A percentile compares a stretch with the other conserved stretches of the same genome.
phyloP scores from a whole-genome alignment of 140 eudicot species.

The Oenanthe javanica region DNA sequence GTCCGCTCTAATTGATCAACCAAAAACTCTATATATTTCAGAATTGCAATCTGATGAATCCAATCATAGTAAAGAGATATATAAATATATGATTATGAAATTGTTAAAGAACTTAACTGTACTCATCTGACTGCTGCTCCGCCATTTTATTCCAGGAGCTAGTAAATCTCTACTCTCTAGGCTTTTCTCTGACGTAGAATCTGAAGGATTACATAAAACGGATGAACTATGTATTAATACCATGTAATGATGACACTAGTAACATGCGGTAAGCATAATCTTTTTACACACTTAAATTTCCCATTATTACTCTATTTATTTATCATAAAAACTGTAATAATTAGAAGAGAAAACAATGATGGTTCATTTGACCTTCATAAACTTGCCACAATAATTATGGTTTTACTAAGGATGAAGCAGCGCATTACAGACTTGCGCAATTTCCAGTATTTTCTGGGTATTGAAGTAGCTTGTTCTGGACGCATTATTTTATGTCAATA shows the following conservation, averaged over 20 bases:
- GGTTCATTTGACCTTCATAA: neutral
- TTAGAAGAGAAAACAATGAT: neutral
- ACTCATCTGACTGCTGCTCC: conserved; percentile 27
- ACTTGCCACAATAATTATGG: neutral
- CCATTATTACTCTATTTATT: neutral
- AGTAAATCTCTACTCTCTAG: conserved; percentile 20
- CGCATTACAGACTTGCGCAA: neutral
- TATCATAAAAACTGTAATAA: neutral
- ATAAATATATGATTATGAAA: conserved; percentile 8
- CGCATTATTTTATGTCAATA: neutral
- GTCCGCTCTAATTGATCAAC: conserved; percentile 34
- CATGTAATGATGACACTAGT: neutral
- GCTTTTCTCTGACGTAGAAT: conserved; percentile 25
- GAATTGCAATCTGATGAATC: neutral
- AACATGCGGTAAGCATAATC: neutral
- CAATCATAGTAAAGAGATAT: neutral
- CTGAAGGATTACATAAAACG: conserved; percentile 22
- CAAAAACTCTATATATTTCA: conserved; percentile 9
- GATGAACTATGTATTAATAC: neutral
- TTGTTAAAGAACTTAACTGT: conserved; percentile 32
- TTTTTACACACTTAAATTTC: neutral
- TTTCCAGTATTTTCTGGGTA: neutral
- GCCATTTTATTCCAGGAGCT: conserved; percentile 53
- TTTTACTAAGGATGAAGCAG: neutral
- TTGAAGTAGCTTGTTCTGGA: neutral